These are phyloP conservation scores for Aspergillus viridinutans DNA, from an alignment of 2,329 filamentous ascomycete genomes.

Conservation along the genomic window DNA sequence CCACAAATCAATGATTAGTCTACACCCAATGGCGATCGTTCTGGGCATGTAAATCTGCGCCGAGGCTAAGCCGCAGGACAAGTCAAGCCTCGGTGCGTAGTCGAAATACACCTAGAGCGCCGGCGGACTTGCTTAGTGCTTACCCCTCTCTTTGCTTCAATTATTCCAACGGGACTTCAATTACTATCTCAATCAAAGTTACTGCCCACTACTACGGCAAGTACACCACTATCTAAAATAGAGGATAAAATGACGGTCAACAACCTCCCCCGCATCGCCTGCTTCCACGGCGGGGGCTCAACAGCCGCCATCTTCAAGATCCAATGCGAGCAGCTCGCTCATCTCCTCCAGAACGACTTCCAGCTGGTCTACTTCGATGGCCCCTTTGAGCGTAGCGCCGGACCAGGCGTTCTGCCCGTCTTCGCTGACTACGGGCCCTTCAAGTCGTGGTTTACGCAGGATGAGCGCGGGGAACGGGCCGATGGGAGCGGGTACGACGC, in stretches of 20 bases:
- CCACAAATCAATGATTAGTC: not conserved
- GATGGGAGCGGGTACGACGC: conserved; percentile 20
- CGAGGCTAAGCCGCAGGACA: not conserved
- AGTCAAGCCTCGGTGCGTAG: not conserved
- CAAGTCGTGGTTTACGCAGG: conserved; percentile 17
- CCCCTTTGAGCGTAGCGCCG: conserved; percentile 13
- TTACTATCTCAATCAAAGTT: not conserved
- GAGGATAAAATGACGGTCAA: not conserved
- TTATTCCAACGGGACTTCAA: not conserved
- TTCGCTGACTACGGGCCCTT: conserved; percentile 15
- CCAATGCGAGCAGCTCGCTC: conserved; percentile 16
- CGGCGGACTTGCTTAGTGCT: not conserved
- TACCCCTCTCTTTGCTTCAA: not conserved
- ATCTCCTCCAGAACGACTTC: conserved; percentile 12
- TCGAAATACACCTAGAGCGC: not conserved
- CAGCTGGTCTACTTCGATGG: conserved; percentile 19
- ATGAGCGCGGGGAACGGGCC: conserved; percentile 4
- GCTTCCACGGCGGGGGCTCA: conserved; percentile 22
- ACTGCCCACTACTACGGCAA: not conserved
- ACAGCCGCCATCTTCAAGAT: conserved; percentile 14
- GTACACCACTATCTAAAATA: not conserved
- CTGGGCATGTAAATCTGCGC: not conserved
- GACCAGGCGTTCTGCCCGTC: conserved; percentile 19
- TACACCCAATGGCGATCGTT: not conserved
- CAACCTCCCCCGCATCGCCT: conserved; percentile 17